phyloP scores from a whole-genome alignment of 2,329 filamentous ascomycete species.

The Corniculantispora saksenae region DNA sequence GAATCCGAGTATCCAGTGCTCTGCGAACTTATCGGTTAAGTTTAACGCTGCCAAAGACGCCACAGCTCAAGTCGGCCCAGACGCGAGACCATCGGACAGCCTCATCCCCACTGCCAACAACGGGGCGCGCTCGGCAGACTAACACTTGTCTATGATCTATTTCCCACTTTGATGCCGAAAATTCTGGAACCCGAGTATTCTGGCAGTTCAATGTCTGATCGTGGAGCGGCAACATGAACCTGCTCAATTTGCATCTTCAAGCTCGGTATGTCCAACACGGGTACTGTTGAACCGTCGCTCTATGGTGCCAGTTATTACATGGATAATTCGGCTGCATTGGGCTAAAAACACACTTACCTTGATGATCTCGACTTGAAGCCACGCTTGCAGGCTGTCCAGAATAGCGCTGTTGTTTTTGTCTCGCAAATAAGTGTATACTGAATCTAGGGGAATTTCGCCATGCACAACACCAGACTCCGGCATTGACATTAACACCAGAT shows the following conservation, averaged over 20 bases:
- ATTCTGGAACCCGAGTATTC: not conserved
- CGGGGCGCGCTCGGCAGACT: not conserved
- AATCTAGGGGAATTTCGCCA: conserved; percentile 45
- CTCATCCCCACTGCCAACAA: not conserved
- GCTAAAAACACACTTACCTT: conserved; percentile 28
- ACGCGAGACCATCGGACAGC: conserved; percentile 6
- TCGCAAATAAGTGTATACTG: conserved; percentile 37
- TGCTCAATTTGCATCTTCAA: conserved; percentile 1
- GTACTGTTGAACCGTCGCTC: conserved; percentile 6
- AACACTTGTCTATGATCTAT: not conserved
- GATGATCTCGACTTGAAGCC: conserved; percentile 35
- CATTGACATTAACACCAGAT: conserved; percentile 39
- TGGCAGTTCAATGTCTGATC: conserved; percentile 11
- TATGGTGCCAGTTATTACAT: not conserved
- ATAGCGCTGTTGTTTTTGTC: not conserved
- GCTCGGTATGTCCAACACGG: not conserved
- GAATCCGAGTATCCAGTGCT: not conserved
- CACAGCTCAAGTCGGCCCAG: not conserved
- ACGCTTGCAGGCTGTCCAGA: not conserved
- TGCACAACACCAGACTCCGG: conserved; percentile 34
- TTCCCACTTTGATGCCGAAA: not conserved
- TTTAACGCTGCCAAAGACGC: not conserved
- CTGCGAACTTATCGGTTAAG: not conserved
- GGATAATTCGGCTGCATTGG: not conserved
- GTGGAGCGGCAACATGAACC: conserved; percentile 4